Evolutionary conservation across 768 basidiomycete genomes (phyloP).

Genomic region (Agaricus subrufescens): DNA sequence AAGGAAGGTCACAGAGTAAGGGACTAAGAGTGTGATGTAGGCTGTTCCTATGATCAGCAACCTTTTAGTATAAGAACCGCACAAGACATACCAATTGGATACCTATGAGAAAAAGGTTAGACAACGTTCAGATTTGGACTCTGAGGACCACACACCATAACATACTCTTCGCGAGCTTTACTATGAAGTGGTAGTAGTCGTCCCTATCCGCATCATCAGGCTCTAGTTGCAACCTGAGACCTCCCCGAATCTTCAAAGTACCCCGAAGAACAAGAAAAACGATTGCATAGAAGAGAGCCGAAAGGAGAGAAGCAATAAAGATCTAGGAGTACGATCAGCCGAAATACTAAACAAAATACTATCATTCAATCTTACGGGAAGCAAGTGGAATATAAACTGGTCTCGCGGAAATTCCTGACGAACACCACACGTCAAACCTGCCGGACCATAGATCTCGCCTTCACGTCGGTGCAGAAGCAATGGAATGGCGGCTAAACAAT

Average conservation of each 20-base stretch:
- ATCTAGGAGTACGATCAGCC: conserved; percentile 32
- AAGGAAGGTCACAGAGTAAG: conserved; percentile 50
- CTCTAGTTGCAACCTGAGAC: conserved; percentile 46
- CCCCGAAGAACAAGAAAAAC: conserved; percentile 61
- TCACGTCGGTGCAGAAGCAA: conserved; percentile 23
- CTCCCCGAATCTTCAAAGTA: conserved; percentile 44
- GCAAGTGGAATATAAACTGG: conserved; percentile 49
- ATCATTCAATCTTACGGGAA: conserved; percentile 45
- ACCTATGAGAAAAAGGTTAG: conserved; percentile 33
- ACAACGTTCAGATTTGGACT: background rate
- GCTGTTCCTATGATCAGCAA: conserved; percentile 30
- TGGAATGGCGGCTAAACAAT: conserved; percentile 28
- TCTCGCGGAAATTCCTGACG: conserved; percentile 32
- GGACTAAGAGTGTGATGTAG: conserved; percentile 55
- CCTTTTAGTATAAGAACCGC: background rate
- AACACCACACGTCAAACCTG: conserved; percentile 50
- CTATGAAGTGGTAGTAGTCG: conserved; percentile 58
- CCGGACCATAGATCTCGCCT: conserved; percentile 44
- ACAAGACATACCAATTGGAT: conserved; percentile 45
- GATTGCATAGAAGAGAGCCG: conserved; percentile 52
- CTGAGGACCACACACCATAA: conserved; percentile 47
- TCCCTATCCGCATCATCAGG: conserved; percentile 33
- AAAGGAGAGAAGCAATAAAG: conserved; percentile 50
- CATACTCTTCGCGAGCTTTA: conserved; percentile 61
- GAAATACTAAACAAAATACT: background rate